Conservation (phyloP, 176 grass and related monocot genomes). For the Oryza meyeriana region DNA sequence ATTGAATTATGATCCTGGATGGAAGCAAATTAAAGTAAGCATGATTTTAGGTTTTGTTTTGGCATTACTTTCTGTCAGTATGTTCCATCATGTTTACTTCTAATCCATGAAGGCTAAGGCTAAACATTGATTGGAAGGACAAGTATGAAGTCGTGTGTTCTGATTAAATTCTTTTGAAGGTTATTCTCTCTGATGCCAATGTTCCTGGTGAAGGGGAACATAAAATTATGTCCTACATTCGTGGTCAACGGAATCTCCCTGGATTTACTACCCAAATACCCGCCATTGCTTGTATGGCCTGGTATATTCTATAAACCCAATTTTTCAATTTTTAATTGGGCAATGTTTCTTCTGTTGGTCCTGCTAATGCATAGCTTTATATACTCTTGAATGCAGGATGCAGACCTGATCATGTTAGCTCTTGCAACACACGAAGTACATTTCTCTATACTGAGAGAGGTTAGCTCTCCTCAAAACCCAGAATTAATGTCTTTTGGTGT, state of each 20-base stretch:
- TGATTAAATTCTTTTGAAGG: slow-evolving; percentile 74
- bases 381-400: slow-evolving; percentile 66
- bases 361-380: slow-evolving; percentile 22
- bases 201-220: slow-evolving; percentile 99
- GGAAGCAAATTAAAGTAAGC: slow-evolving; percentile 97
- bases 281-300: slow-evolving; percentile 91
- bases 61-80: slow-evolving; percentile 2
- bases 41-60: slow-evolving; percentile 12
- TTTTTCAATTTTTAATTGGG: slow-evolving; percentile 2
- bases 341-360: slow-evolving; percentile 21
- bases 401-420: slow-evolving; percentile 99
- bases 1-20: slow-evolving; percentile 98
- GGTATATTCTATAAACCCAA: slow-evolving; percentile 49
- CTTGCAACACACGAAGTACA: slow-evolving; percentile 98
- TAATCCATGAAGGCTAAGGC: slow-evolving; percentile 2
- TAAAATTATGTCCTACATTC: slow-evolving; percentile 99
- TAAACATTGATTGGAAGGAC: slow-evolving; percentile 14
- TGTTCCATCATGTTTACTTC: slow-evolving; percentile 18
- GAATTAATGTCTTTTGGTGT: background rate
- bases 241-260: slow-evolving; percentile 76
- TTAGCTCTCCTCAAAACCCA: slow-evolving; percentile 34
- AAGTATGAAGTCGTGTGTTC: slow-evolving; percentile 27
- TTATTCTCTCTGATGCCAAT: slow-evolving; percentile 99
- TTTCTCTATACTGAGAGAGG: slow-evolving; percentile 99
- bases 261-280: slow-evolving; percentile 91